Base-by-base conservation (phyloP, 2,329 filamentous ascomycete genomes). In the Trichophyton rubrum region DNA sequence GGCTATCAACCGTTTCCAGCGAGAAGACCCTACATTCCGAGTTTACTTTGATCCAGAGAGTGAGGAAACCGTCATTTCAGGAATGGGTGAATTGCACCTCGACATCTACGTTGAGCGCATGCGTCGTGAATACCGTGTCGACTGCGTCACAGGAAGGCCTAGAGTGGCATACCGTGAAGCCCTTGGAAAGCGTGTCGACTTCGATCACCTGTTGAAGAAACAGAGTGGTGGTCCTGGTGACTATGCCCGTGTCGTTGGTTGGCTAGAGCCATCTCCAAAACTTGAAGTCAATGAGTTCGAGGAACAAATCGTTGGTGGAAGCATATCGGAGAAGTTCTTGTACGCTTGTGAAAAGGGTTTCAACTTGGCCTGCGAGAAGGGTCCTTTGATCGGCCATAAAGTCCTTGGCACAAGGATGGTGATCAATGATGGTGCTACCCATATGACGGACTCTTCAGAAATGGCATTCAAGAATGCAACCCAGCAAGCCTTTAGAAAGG, bases 31-130 rank as follows among this genome's bases (percentile, higher is more conserved):
- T 2, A 99, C 93, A 11, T 99, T 99, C 84, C 85, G 93, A 59
- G 89, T 99, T 41, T 87, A 90, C 68, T 90, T 96, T 68, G 93
- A 99, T 71, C 76, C 84, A 15, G 93, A 99, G 77, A 92, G 87
- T 65, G 88, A 95, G 71, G 90, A 99, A 79, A 97, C 92, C 56
- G 95, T 99, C 70, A 97, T 99, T 70, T 95, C 89, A 47, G 93
- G 93, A 62, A 99, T 99, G 93, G 93, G 93, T 67, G 93, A 99
- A 75, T 76, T 99, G 67, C 93, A 99, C 75, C 81, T 99, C 30
- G 91, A 96, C 70, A 95, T 99, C 70, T 99, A 99, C 74, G 85
- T 99, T 58, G 93, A 99, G 78, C 90, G 93, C 67, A 91, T 99
- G 79, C 87, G 88, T 68, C 87, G 93, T 71, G 93, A 99, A 77